phyloP scores from a whole-genome alignment of 768 basidiomycete species.

The Termitomyces bulborhizus region DNA sequence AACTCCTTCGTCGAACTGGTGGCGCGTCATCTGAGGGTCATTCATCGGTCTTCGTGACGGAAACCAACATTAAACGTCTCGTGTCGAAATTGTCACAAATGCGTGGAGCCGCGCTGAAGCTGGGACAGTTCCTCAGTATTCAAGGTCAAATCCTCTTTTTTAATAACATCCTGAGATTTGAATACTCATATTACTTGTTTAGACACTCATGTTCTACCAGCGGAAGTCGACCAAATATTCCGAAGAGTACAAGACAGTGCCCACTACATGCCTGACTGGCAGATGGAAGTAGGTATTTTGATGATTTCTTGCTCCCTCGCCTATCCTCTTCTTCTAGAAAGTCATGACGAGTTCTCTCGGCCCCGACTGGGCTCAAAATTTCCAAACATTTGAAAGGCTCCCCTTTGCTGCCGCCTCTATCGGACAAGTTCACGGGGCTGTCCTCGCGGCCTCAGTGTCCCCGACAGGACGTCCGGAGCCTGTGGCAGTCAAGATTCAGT shows the following conservation, averaged over 20 bases:
- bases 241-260: constrained; percentile 90
- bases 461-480: constrained; percentile 49
- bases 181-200: background rate
- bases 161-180: background rate
- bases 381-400: constrained; percentile 71
- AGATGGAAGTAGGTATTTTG: constrained; percentile 70
- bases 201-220: constrained; percentile 88
- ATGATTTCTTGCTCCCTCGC: background rate
- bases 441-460: constrained; percentile 45
- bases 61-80: constrained; percentile 83
- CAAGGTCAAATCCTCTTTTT: constrained; percentile 47
- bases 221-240: constrained; percentile 84
- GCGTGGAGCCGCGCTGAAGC: constrained; percentile 93
- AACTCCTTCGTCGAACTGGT: constrained; percentile 69
- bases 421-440: constrained; percentile 86
- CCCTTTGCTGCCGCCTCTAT: constrained; percentile 97
- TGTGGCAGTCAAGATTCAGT: constrained; percentile 89
- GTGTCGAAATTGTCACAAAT: constrained; percentile 92
- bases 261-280: constrained; percentile 99
- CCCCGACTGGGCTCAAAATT: constrained; percentile 62
- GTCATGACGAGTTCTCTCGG: constrained; percentile 76
- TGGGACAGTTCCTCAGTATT: constrained; percentile 97
- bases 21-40: constrained; percentile 25
- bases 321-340: constrained; percentile 31
- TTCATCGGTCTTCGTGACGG: constrained; percentile 76